Conservation (phyloP, 2,329 filamentous ascomycete species). For the Arachnomyces sp. region DNA sequence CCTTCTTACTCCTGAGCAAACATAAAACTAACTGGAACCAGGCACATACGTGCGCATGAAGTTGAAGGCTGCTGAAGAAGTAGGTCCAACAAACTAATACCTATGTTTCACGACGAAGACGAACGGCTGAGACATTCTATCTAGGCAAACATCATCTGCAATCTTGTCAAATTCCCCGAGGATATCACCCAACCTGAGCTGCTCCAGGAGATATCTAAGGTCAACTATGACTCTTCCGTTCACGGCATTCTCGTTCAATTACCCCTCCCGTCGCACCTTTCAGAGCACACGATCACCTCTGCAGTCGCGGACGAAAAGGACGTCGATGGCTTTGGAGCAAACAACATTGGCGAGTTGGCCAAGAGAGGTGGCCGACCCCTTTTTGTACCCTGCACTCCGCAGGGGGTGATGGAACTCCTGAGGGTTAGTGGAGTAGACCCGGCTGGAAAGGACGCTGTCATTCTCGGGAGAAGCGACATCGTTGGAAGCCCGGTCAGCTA, state of each 20-base stretch:
- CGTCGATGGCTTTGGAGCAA: constrained; percentile 90
- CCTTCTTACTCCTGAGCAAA: constrained; percentile 11
- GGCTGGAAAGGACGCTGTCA: constrained; percentile 85
- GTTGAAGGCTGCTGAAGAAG: constrained; percentile 90
- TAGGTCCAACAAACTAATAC: constrained; percentile 34
- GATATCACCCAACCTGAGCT: constrained; percentile 77
- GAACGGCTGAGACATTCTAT: constrained; percentile 5
- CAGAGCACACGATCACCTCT: constrained; percentile 84
- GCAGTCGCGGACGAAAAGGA: constrained; percentile 91
- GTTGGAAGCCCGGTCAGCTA: constrained; percentile 96
- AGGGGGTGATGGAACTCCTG: constrained; percentile 91
- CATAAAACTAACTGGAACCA: constrained; percentile 33
- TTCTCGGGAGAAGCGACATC: constrained; percentile 91
- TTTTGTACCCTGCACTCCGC: constrained; percentile 92
- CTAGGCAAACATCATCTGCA: constrained; percentile 85
- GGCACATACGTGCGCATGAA: constrained; percentile 99
- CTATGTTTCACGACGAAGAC: neutral
- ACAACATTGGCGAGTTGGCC: constrained; percentile 92
- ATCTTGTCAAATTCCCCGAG: constrained; percentile 75
- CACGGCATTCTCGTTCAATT: constrained; percentile 93
- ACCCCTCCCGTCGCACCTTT: constrained; percentile 79
- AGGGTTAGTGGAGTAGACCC: constrained; percentile 75
- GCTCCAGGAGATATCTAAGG: constrained; percentile 67
- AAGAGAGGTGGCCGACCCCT: constrained; percentile 86
- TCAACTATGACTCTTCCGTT: constrained; percentile 80